Percentiles rank a stretch among this genome's conserved stretches.
These are phyloP conservation scores for Glycine latifolia DNA, from an alignment of 306 rosid species.

Conservation along the genomic window DNA sequence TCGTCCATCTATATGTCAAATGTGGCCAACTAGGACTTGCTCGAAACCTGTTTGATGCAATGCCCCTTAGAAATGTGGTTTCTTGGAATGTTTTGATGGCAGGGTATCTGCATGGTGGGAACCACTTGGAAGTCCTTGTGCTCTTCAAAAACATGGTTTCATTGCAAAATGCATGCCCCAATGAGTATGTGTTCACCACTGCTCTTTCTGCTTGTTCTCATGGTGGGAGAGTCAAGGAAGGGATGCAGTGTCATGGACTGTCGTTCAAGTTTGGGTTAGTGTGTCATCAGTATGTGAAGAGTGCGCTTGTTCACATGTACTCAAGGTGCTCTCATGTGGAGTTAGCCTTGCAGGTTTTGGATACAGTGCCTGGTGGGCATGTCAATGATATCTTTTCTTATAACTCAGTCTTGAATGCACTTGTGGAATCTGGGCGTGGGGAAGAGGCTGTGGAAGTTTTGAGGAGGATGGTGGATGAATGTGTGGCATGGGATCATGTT, in stretches of 20 bases:
- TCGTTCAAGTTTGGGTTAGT: slow-evolving; percentile 61
- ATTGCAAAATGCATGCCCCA: slow-evolving; percentile 38
- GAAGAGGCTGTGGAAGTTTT: slow-evolving; percentile 56
- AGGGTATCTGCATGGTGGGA: slow-evolving; percentile 62
- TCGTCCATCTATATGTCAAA: slow-evolving; percentile 58
- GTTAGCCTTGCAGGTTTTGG: slow-evolving; percentile 59
- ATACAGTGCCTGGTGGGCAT: slow-evolving; percentile 33
- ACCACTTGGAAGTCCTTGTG: slow-evolving; percentile 53
- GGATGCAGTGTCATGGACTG: slow-evolving; percentile 69
- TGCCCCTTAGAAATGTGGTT: slow-evolving; percentile 61
- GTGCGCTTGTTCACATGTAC: slow-evolving; percentile 70
- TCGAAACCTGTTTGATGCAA: slow-evolving; percentile 58
- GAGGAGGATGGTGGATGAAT: slow-evolving; percentile 52
- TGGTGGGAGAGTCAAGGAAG: slow-evolving; percentile 64
- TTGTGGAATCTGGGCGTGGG: slow-evolving; percentile 53
- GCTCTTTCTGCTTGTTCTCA: slow-evolving; percentile 62
- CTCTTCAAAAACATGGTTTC: slow-evolving; percentile 57
- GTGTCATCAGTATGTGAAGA: slow-evolving; percentile 61
- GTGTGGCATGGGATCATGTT: slow-evolving; percentile 62
- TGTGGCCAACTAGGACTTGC: slow-evolving; percentile 53
- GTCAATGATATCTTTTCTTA: slow-evolving; percentile 52
- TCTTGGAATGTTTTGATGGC: slow-evolving; percentile 71
- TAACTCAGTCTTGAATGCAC: slow-evolving; percentile 60
- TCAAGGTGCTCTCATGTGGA: slow-evolving; percentile 53
- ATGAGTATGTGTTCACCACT: slow-evolving; percentile 61